Conservation (phyloP, 495 filamentous ascomycete genomes). For the Acidiella bohemica region DNA sequence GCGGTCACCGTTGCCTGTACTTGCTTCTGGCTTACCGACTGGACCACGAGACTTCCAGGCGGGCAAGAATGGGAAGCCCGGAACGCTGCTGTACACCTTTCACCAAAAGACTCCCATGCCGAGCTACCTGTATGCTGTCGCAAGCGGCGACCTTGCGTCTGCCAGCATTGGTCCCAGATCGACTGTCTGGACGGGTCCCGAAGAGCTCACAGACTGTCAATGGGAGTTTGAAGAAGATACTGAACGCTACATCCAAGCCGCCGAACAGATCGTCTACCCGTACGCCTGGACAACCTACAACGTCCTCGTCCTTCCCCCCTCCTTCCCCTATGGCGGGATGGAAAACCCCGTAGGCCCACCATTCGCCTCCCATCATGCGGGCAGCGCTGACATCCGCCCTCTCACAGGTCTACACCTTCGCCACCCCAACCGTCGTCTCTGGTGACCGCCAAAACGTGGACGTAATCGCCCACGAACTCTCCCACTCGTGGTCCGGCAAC, state of each 20-base stretch:
- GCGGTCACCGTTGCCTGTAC: constrained; percentile 69
- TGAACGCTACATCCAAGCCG: constrained; percentile 77
- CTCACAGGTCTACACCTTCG: constrained; percentile 89
- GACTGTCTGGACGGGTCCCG: constrained; percentile 70
- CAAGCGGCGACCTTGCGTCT: constrained; percentile 72
- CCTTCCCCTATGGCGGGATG: constrained; percentile 85
- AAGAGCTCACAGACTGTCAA: constrained; percentile 68
- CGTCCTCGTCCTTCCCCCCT: constrained; percentile 75
- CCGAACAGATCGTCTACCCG: constrained; percentile 75
- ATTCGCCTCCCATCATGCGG: too few relatives aligned
- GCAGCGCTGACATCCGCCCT: neutral
- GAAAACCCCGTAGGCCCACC: constrained; percentile 87
- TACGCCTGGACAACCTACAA: constrained; percentile 95
- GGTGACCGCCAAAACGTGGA: constrained; percentile 90
- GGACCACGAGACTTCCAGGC: constrained; percentile 35
- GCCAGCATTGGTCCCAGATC: constrained; percentile 77
- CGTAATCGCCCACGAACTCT: constrained; percentile 90
- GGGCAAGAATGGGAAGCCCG: constrained; percentile 34
- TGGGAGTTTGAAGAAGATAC: constrained; percentile 84
- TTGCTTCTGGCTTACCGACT: constrained; percentile 71
- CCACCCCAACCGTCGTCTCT: constrained; percentile 80
- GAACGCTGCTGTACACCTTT: constrained; percentile 61
- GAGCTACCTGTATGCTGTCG: constrained; percentile 83
- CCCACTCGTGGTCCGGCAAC: constrained; percentile 89
- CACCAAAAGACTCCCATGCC: constrained; percentile 83